Percentiles rank a stretch among this genome's conserved stretches.
phyloP scores from a whole-genome alignment of 2,329 filamentous ascomycete species.

The Trichophyton mentagrophytes region DNA sequence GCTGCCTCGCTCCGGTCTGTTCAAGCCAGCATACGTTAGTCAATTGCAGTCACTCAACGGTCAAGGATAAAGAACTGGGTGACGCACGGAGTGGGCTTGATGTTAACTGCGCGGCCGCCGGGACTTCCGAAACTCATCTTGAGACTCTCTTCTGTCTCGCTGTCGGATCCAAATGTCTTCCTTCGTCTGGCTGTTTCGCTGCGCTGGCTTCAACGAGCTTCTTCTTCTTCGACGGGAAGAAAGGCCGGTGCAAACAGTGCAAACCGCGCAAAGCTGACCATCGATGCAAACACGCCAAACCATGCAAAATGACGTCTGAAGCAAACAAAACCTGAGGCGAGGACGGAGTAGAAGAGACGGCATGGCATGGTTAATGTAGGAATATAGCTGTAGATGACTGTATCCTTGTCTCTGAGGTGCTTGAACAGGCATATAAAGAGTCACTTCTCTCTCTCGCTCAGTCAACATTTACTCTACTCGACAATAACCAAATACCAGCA shows the following conservation, averaged over 20 bases:
- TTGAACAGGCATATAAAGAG: not conserved
- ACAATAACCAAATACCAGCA: not conserved
- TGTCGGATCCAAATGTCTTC: not conserved
- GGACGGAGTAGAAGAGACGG: constrained; percentile 4
- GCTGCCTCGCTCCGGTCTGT: constrained; percentile 75
- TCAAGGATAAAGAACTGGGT: not conserved
- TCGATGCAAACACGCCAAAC: not conserved
- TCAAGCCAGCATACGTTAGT: not conserved
- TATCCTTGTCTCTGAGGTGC: not conserved
- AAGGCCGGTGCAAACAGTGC: not conserved
- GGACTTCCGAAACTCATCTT: constrained; percentile 54
- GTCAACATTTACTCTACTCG: not conserved
- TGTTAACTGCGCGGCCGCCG: constrained; percentile 49
- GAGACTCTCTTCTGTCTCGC: not conserved
- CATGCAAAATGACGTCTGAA: constrained; percentile 15
- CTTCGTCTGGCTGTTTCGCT: not conserved
- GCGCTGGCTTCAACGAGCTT: not conserved
- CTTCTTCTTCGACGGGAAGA: not conserved
- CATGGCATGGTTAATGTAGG: not conserved
- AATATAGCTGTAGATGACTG: not conserved
- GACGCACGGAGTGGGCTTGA: constrained; percentile 58
- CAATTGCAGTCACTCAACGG: not conserved
- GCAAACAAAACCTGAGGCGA: not conserved
- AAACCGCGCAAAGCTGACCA: not conserved
- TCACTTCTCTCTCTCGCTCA: not conserved